Evolutionary conservation across 192 early-diverging fungal genomes (phyloP).

Genomic region (Coemansia umbellata): DNA sequence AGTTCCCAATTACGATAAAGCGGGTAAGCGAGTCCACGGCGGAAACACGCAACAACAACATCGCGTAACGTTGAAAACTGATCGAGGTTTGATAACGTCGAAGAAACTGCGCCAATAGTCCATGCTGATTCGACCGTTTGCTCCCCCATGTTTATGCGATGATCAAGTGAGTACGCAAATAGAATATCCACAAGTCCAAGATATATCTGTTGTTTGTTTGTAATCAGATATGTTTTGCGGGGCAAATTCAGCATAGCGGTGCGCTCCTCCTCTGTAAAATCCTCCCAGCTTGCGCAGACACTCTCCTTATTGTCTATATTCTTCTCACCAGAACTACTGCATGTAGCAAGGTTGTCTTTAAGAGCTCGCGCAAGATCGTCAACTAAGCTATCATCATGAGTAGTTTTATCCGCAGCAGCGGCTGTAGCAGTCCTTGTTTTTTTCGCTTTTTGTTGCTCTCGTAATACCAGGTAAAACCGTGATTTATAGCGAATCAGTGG

Average conservation of each 20-base stretch:
- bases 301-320: neutral
- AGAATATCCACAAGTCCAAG: conserved; percentile 86
- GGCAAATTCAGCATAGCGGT: conserved; percentile 72
- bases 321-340: neutral
- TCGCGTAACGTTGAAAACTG: conserved; percentile 59
- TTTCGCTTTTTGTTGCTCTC: conserved; percentile 52
- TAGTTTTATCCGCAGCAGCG: neutral
- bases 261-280: conserved; percentile 70
- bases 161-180: conserved; percentile 88
- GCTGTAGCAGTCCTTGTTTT: conserved; percentile 21
- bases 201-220: conserved; percentile 66
- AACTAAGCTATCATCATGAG: conserved; percentile 3
- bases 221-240: conserved; percentile 67
- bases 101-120: conserved; percentile 81
- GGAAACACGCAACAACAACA: conserved; percentile 59
- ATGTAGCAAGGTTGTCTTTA: conserved; percentile 3
- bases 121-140: conserved; percentile 84
- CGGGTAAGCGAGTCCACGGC: conserved; percentile 85
- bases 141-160: conserved; percentile 80
- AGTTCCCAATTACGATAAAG: conserved; percentile 79
- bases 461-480: conserved; percentile 58
- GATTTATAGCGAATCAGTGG: conserved; percentile 71
- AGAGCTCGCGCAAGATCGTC: neutral
- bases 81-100: conserved; percentile 77
- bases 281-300: conserved; percentile 1